Conservation (phyloP, 495 filamentous ascomycete genomes). For the Rhizodiscina lignyota region DNA sequence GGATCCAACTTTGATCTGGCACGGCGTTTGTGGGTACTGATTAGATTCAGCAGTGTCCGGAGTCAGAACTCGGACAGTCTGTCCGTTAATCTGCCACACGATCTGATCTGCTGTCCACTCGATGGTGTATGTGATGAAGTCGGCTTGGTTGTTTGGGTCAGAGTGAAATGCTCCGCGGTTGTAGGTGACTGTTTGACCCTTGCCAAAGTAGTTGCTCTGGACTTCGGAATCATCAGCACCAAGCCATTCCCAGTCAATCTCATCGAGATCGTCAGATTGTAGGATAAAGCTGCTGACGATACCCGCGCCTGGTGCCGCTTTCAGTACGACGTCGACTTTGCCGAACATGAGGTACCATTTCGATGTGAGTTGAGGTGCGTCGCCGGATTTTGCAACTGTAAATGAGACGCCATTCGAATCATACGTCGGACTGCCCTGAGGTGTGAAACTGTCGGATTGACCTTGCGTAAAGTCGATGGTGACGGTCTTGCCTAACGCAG, state of each 20-base stretch:
- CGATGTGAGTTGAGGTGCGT: constrained; percentile 65
- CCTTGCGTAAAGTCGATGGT: constrained; percentile 68
- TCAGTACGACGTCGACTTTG: constrained; percentile 37
- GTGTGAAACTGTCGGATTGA: constrained; percentile 47
- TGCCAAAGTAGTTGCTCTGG: constrained; percentile 89
- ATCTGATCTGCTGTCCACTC: constrained; percentile 67
- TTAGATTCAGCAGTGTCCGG: constrained; percentile 37
- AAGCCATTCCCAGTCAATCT: constrained; percentile 86
- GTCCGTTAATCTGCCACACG: constrained; percentile 67
- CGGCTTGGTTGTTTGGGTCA: constrained; percentile 37
- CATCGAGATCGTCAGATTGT: constrained; percentile 80
- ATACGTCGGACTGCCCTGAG: constrained; percentile 50
- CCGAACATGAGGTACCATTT: constrained; percentile 66
- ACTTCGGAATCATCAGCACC: constrained; percentile 46
- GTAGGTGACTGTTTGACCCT: constrained; percentile 59
- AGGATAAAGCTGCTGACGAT: constrained; percentile 76
- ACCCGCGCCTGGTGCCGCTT: constrained; percentile 45
- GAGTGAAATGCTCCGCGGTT: constrained; percentile 53
- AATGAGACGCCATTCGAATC: constrained; percentile 64
- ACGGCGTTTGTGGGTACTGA: constrained; percentile 84
- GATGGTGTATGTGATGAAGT: constrained; percentile 78
- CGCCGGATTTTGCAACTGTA: constrained; percentile 65
- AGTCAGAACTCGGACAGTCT: constrained; percentile 47
- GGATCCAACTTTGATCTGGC: constrained; percentile 68
- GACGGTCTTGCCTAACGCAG: constrained; percentile 66